Percentiles rank a stretch among this genome's conserved stretches.
phyloP scores from a whole-genome alignment of 176 grass and related monocot genomes.

The Oryza glaberrima region DNA sequence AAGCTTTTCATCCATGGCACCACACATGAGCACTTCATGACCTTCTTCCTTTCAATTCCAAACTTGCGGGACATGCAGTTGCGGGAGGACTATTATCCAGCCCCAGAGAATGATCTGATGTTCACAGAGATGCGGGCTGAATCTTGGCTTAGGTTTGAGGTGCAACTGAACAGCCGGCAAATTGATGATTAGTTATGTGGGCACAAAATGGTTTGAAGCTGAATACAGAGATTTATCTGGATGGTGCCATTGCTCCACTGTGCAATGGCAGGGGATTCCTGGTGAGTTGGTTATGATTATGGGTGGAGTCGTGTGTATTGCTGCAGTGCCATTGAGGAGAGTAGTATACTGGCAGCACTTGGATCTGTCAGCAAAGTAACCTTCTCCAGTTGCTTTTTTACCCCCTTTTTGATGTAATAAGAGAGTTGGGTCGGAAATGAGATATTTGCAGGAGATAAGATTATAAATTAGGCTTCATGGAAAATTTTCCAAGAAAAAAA shows the following conservation, averaged over 20 bases:
- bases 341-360: slow-evolving; percentile 1
- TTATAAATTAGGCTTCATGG: slow-evolving; percentile 30
- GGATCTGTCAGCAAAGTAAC: neutral
- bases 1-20: slow-evolving; percentile 98
- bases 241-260: neutral
- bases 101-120: slow-evolving; percentile 96
- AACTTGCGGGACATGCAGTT: slow-evolving; percentile 85
- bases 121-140: slow-evolving; percentile 91
- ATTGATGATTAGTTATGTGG: slow-evolving; percentile 51
- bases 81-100: slow-evolving; percentile 94
- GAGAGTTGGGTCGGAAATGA: slow-evolving; percentile 14
- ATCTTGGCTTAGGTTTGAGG: slow-evolving; percentile 82
- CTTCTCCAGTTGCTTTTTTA: slow-evolving; percentile 38
- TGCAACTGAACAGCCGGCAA: slow-evolving; percentile 52
- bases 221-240: neutral
- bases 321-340: slow-evolving; percentile 1
- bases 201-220: neutral
- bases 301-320: neutral
- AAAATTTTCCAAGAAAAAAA: slow-evolving; percentile 24
- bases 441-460: slow-evolving; percentile 28
- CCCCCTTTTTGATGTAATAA: slow-evolving; percentile 29
- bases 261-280: neutral
- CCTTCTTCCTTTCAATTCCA: slow-evolving; percentile 68
- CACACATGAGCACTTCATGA: slow-evolving; percentile 89
- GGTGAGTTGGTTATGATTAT: slow-evolving; percentile 1